Evolutionary conservation across 2,329 filamentous ascomycete genomes (phyloP).

Genomic region (Calycina herbarum): DNA sequence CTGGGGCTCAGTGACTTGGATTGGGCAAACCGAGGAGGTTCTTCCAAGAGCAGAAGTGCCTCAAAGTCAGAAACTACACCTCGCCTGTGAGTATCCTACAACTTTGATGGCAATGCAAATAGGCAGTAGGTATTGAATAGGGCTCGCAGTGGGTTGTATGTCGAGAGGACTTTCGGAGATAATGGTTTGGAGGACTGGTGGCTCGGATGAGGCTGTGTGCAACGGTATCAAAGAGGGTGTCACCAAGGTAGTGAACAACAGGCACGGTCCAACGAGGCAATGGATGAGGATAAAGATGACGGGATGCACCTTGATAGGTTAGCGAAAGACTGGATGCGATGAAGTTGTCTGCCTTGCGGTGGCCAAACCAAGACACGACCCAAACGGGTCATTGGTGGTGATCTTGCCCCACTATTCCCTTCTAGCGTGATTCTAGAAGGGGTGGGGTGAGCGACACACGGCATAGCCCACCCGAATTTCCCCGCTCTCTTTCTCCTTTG

Average conservation of each 20-base stretch:
- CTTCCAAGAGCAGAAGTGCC: slow-evolving; percentile 1
- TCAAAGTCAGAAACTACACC: not conserved
- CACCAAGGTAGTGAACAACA: not conserved
- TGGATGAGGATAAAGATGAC: not conserved
- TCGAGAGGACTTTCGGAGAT: not conserved
- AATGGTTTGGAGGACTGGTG: not conserved
- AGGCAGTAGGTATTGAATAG: not conserved
- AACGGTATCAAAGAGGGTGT: not conserved
- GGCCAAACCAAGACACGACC: not conserved
- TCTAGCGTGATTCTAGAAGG: not conserved
- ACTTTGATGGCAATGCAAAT: not conserved
- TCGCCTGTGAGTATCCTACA: not conserved
- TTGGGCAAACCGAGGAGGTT: not conserved
- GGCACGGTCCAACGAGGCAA: not conserved
- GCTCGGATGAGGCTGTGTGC: slow-evolving; percentile 1
- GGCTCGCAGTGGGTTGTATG: not conserved
- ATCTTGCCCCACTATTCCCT: not conserved
- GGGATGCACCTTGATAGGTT: not conserved
- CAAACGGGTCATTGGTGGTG: too few species aligned
- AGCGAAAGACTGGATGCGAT: not conserved
- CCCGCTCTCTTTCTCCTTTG: not conserved
- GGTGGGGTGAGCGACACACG: not conserved
- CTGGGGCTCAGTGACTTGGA: not conserved
- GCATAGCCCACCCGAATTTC: not conserved
- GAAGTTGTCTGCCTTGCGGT: slow-evolving; percentile 9